Conservation (phyloP, 2,329 filamentous ascomycete genomes). For the Clarireedia paspali region DNA sequence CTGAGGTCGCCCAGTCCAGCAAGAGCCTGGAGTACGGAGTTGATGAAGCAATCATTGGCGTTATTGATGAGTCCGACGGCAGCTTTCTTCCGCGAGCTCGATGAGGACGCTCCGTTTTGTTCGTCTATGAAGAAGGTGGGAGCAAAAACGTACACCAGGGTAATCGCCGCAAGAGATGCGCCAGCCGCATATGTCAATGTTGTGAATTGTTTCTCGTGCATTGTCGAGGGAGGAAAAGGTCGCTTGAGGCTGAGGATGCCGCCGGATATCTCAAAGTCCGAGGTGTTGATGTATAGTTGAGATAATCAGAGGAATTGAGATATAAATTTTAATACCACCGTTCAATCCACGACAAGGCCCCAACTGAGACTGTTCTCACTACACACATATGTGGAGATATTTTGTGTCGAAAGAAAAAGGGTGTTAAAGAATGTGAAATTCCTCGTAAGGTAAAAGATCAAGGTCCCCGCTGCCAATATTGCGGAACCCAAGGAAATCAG, state of each 20-base stretch:
- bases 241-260: not conserved
- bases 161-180: constrained; percentile 88
- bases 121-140: constrained; percentile 97
- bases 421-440: not conserved
- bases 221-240: constrained; percentile 30
- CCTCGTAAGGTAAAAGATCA: not conserved
- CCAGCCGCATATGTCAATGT: constrained; percentile 92
- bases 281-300: not conserved
- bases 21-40: constrained; percentile 88
- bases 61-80: constrained; percentile 85
- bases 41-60: constrained; percentile 96
- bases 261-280: no score
- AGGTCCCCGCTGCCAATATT: not conserved
- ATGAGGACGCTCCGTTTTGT: constrained; percentile 42
- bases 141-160: constrained; percentile 93
- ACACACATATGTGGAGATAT: not conserved
- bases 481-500: not conserved
- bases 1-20: constrained; percentile 85
- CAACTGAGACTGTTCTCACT: not conserved
- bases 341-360: constrained; percentile 5
- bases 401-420: constrained; percentile 1
- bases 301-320: not conserved
- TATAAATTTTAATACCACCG: not conserved
- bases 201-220: constrained; percentile 77
- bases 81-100: constrained; percentile 61